These are phyloP conservation scores for Didymosphaeria variabile DNA, from an alignment of 2,329 filamentous ascomycete species.

Conservation along the genomic window DNA sequence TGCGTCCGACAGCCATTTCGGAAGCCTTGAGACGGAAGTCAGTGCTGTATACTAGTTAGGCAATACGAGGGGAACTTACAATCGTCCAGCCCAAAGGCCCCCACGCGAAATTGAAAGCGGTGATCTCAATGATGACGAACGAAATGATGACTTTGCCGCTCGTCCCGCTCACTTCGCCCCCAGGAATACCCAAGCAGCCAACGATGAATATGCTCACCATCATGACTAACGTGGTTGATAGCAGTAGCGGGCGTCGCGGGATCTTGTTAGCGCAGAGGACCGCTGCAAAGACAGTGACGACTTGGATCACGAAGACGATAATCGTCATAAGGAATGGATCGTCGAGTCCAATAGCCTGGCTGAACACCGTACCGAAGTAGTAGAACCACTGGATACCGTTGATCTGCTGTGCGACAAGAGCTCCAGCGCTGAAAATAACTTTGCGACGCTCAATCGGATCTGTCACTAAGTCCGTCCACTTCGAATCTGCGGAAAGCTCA, in stretches of 20 bases:
- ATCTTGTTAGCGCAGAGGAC: slow-evolving; percentile 55
- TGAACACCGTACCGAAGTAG: slow-evolving; percentile 56
- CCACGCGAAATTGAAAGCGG: slow-evolving; percentile 57
- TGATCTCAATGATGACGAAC: slow-evolving; percentile 56
- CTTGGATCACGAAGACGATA: slow-evolving; percentile 56
- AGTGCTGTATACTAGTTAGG: slow-evolving; percentile 16
- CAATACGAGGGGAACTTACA: slow-evolving; percentile 19
- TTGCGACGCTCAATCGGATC: slow-evolving; percentile 60
- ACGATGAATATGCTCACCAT: slow-evolving; percentile 54
- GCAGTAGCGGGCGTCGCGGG: slow-evolving; percentile 50
- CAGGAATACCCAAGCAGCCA: slow-evolving; percentile 53
- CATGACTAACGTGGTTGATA: slow-evolving; percentile 53
- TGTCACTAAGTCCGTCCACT: slow-evolving; percentile 52
- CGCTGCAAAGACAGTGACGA: slow-evolving; percentile 52
- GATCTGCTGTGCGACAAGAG: slow-evolving; percentile 59
- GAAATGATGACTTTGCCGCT: slow-evolving; percentile 53
- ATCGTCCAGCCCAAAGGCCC: slow-evolving; percentile 56
- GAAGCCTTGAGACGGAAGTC: slow-evolving; percentile 33
- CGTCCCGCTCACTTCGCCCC: slow-evolving; percentile 32
- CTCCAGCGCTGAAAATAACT: slow-evolving; percentile 56
- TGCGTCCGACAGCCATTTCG: slow-evolving; percentile 60
- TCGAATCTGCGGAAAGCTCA: slow-evolving; percentile 28
- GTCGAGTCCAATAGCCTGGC: slow-evolving; percentile 52
- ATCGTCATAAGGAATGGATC: slow-evolving; percentile 56
- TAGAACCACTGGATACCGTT: slow-evolving; percentile 61